These are phyloP conservation scores for Calonectria pseudoreteaudii DNA, from an alignment of 2,329 filamentous ascomycete species.

Conservation along the genomic window DNA sequence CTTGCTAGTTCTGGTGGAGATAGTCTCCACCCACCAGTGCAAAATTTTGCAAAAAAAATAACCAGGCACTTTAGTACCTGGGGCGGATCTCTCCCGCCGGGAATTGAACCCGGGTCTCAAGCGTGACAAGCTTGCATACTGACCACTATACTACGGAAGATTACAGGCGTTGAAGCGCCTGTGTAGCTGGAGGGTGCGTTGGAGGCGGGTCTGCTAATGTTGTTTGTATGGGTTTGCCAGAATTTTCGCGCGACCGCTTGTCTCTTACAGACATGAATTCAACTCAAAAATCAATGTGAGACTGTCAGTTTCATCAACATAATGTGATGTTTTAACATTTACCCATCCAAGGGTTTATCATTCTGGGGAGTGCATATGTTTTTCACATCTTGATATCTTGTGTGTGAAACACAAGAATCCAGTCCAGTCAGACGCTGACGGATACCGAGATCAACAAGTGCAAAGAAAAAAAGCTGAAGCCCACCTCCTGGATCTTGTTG, in stretches of 20 bases:
- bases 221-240: neutral
- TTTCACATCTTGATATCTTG: neutral
- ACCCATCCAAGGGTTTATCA: neutral
- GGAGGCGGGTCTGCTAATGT: neutral
- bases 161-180: neutral
- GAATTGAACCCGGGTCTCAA: constrained; percentile 4
- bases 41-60: neutral
- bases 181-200: neutral
- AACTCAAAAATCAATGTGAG: neutral
- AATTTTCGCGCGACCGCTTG: neutral
- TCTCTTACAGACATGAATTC: neutral
- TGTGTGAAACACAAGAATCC: neutral
- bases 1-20: neutral
- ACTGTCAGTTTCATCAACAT: neutral
- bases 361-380: neutral
- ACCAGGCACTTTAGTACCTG: neutral
- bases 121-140: constrained; percentile 4
- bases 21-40: neutral
- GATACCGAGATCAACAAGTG: neutral
- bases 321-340: neutral
- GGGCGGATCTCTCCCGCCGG: constrained; percentile 1
- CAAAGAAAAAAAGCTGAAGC: no score
- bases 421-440: neutral
- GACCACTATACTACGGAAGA: constrained; percentile 5
- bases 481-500: no score